Conservation (phyloP, 306 rosid genomes). For the Dryas alaskensis region DNA sequence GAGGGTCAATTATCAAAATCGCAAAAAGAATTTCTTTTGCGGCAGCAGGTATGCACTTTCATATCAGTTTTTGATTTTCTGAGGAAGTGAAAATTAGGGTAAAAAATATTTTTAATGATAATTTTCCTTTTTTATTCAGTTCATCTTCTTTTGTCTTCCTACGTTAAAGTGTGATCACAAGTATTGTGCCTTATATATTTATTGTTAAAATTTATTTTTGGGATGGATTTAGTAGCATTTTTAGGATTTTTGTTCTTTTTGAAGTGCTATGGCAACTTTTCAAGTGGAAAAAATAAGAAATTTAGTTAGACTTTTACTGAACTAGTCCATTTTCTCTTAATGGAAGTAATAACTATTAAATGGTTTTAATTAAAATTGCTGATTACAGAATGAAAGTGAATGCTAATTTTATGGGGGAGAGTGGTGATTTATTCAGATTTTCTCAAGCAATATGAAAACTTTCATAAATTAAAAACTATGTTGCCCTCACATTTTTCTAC, state of each 20-base stretch:
- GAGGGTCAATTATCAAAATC: slow-evolving; percentile 98
- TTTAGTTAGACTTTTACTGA: not conserved
- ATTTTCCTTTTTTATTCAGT: not conserved
- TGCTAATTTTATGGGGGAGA: not conserved
- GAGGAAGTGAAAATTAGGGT: not conserved
- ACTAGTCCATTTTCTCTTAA: not conserved
- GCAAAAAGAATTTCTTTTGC: slow-evolving; percentile 93
- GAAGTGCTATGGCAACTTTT: not conserved
- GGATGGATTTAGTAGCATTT: not conserved
- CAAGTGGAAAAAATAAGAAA: not conserved
- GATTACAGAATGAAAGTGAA: not conserved
- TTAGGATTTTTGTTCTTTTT: not conserved
- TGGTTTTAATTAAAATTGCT: not conserved
- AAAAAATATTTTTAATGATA: slow-evolving; percentile 5
- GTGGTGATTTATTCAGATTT: not conserved
- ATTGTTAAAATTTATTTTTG: not conserved
- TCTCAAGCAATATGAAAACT: not conserved
- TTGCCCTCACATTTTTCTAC: not conserved
- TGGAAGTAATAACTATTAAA: not conserved
- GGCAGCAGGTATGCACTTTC: slow-evolving; percentile 81
- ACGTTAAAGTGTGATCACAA: not conserved
- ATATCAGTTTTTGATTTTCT: slow-evolving; percentile 15
- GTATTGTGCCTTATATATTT: not conserved
- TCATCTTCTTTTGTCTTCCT: not conserved
- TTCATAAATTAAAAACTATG: not conserved